phyloP scores from a whole-genome alignment of 352 stramenopile species.

The Phytophthora nicotianae region DNA sequence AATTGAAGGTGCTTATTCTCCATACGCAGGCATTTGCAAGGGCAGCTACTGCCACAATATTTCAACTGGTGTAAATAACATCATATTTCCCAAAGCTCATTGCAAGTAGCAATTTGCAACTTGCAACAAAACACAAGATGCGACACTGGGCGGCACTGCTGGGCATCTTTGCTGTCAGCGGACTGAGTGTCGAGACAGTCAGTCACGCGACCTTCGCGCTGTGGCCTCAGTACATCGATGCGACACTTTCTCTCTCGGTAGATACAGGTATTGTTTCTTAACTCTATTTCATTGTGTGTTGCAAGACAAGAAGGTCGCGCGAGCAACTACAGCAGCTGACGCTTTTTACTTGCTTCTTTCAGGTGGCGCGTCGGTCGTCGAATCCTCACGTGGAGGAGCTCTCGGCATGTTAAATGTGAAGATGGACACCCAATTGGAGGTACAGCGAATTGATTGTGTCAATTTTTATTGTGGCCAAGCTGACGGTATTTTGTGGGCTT shows the following conservation, averaged over 20 bases:
- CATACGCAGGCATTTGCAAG: too few relatives aligned
- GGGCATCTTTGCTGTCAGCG: not conserved
- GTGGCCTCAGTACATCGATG: conserved; percentile 37
- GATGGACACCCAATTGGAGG: conserved; percentile 17
- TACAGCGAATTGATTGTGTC: too few relatives aligned
- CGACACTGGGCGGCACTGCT: conserved; percentile 9
- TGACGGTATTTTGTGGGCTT: conserved; percentile 2
- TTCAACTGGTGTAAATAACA: too few relatives aligned
- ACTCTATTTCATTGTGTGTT: not conserved
- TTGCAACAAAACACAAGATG: conserved; percentile 12
- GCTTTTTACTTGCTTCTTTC: conserved; percentile 1
- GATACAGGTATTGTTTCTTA: conserved; percentile 22
- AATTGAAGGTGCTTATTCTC: too few relatives aligned
- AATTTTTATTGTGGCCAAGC: not conserved
- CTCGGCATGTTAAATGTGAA: conserved; percentile 35
- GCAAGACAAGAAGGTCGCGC: not conserved
- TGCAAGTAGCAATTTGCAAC: too few relatives aligned
- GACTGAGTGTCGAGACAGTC: conserved; percentile 10
- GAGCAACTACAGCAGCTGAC: not conserved
- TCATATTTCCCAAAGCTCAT: too few relatives aligned
- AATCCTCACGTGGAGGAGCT: conserved; percentile 29
- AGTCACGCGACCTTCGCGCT: conserved; percentile 26
- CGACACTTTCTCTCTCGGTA: conserved; percentile 26
- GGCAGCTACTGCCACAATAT: too few relatives aligned
- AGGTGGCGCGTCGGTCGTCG: conserved; percentile 31